A percentile compares a stretch with the other conserved stretches of the same genome.
These are phyloP conservation scores for Neurospora sp. DNA, from an alignment of 495 filamentous ascomycete genomes.

Conservation along the genomic window DNA sequence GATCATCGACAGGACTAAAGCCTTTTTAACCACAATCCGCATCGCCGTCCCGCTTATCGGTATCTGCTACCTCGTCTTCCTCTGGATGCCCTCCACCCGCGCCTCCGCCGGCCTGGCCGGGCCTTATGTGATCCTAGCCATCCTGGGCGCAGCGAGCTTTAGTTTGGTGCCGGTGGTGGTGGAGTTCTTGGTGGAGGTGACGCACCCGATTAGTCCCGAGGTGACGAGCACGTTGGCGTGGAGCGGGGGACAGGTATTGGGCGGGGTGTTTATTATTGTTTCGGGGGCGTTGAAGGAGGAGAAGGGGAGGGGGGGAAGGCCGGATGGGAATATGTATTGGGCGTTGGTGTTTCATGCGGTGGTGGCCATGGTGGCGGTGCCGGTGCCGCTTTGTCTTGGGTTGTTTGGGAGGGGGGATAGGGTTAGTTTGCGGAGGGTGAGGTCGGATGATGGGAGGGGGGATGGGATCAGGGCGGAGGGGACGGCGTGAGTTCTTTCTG, in stretches of 20 bases:
- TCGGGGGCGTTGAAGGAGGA: slow-evolving; percentile 71
- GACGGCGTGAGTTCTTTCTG: background rate
- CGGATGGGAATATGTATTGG: slow-evolving; percentile 58
- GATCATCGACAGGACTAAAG: slow-evolving; percentile 74
- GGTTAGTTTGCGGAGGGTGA: slow-evolving; percentile 46
- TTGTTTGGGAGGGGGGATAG: slow-evolving; percentile 47
- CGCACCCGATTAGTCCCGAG: slow-evolving; percentile 80
- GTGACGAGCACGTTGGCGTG: slow-evolving; percentile 74
- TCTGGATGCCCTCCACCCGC: slow-evolving; percentile 70
- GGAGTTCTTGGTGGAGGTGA: slow-evolving; percentile 79
- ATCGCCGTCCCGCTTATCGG: slow-evolving; percentile 67
- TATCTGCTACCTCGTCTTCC: slow-evolving; percentile 60
- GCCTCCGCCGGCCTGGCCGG: slow-evolving; percentile 41
- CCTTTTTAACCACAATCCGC: slow-evolving; percentile 66
- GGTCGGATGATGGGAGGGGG: slow-evolving; percentile 19
- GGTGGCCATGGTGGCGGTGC: slow-evolving; percentile 51
- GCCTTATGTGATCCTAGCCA: slow-evolving; percentile 57
- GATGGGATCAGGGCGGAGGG: background rate
- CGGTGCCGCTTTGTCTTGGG: slow-evolving; percentile 58
- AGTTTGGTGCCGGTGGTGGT: slow-evolving; percentile 71
- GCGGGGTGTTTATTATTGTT: slow-evolving; percentile 73
- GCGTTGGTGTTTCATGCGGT: slow-evolving; percentile 74
- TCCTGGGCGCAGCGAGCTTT: slow-evolving; percentile 78
- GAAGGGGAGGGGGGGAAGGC: slow-evolving; percentile 40
- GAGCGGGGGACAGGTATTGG: slow-evolving; percentile 70